Evolutionary conservation across 208 protist genomes (phyloP).

Genomic region (Trypanosoma theileri): DNA sequence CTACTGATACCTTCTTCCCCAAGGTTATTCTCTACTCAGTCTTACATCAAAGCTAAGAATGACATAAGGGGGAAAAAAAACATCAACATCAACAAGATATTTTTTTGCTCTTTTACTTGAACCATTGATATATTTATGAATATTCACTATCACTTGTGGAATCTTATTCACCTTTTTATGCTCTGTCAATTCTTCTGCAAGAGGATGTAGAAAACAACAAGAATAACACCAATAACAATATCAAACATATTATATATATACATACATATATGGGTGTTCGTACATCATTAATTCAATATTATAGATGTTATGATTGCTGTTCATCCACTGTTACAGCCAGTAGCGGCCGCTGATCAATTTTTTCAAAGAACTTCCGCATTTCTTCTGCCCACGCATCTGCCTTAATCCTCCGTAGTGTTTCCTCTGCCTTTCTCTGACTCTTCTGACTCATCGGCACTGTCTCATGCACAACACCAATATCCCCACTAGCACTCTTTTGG

Average conservation of each 20-base stretch:
- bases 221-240: too few relatives aligned
- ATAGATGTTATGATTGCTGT: not conserved
- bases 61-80: too few relatives aligned
- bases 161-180: too few relatives aligned
- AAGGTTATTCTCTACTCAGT: too few relatives aligned
- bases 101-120: not conserved
- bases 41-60: too few relatives aligned
- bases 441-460: not conserved
- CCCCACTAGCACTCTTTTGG: too few relatives aligned
- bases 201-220: too few relatives aligned
- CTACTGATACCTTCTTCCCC: too few relatives aligned
- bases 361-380: constrained; percentile 58
- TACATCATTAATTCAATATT: not conserved
- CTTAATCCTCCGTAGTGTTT: constrained; percentile 11
- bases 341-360: constrained; percentile 61
- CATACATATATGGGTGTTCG: not conserved
- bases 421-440: constrained; percentile 1
- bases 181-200: too few relatives aligned
- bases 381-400: constrained; percentile 47
- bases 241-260: not conserved
- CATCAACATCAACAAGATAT: not conserved
- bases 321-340: constrained; percentile 28
- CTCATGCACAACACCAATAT: not conserved
- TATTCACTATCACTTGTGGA: too few relatives aligned
- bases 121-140: too few relatives aligned